These are phyloP conservation scores for Berkeleyomyces basicola DNA, from an alignment of 2,329 filamentous ascomycete species.

Conservation along the genomic window DNA sequence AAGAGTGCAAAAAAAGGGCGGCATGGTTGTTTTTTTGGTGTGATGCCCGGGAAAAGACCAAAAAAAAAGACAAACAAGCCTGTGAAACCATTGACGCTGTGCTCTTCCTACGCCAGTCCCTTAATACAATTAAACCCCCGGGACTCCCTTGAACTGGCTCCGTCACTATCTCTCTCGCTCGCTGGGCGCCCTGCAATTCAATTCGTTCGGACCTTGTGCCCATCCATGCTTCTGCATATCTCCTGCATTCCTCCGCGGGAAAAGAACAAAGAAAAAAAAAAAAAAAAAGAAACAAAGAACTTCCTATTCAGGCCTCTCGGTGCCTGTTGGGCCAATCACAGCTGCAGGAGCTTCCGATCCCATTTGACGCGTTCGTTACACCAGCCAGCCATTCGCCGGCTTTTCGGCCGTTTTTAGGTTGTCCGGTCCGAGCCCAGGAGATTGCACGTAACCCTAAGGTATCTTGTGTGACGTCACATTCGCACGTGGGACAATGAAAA, in stretches of 20 bases:
- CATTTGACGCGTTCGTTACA: neutral
- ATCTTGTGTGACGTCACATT: neutral
- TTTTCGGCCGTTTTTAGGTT: neutral
- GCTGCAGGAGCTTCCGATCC: neutral
- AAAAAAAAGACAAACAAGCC: neutral
- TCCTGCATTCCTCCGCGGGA: too few species aligned
- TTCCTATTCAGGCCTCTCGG: neutral
- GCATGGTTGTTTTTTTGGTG: too few species aligned
- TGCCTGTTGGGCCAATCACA: neutral
- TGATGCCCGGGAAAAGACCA: neutral
- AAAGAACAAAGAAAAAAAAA: neutral
- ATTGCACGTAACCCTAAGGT: neutral
- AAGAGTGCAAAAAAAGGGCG: neutral
- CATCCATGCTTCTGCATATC: too few species aligned
- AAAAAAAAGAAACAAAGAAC: neutral
- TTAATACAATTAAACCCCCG: neutral
- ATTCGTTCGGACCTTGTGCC: neutral
- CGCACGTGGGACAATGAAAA: neutral
- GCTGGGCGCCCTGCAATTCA: neutral
- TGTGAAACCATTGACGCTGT: slow-evolving; percentile 1
- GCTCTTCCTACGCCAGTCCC: neutral
- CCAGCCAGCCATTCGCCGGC: neutral
- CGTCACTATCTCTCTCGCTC: neutral
- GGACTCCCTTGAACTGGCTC: neutral
- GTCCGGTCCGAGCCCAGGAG: neutral